Base-by-base conservation (phyloP, 1,139 yeast genomes). In the Magnusiomyces fungicola region DNA sequence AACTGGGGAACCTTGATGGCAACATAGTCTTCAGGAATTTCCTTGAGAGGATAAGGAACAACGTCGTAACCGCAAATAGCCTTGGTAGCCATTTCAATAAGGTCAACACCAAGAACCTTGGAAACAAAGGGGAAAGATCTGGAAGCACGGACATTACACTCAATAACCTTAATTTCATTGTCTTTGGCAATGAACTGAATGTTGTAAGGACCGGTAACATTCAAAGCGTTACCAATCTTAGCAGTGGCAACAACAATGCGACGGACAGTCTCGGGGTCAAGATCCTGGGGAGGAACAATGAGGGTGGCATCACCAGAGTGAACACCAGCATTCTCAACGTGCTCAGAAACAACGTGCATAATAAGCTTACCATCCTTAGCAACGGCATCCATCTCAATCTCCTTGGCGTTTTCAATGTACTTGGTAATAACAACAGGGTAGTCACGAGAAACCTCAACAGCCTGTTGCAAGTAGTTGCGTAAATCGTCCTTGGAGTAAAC, bases 81-180 rank as follows among this genome's bases (percentile, higher is more conserved):
- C 72, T 86, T 87, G 51, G 97, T 90, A 50, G 98, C 97, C 85
- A 92, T 80, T 71, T 92, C 97, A 71, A 92, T 92, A 73, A 92
- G 78, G 69, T 92, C 95, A 53, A 94, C 90, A 58, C 97, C 97
- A 57, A 90, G 90, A 62, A 90, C 97, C 80, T 92, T 92, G 53
- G 98, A 90, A 48, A 92, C 97, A 67, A 92, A 92, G 69, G 98
- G 98, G 88, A 92, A 90, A 22, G 97, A 90, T 69, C 98, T 83
- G 16, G 97, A 90, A 45, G 98, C 98, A 72, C 98, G 85, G 62
- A 92, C 86, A 71, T 92, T 92, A 79, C 98, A 92, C 74, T 92
- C 98, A 66, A 92, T 92, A 55, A 92, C 98, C 78, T 92, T 92
- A 63, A 88, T 75, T 48, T 76, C 78, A 29, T 51, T 51, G 43